These are phyloP conservation scores for Cyberlindnera maclurae DNA, from an alignment of 805 yeast genomes.

Conservation along the genomic window DNA sequence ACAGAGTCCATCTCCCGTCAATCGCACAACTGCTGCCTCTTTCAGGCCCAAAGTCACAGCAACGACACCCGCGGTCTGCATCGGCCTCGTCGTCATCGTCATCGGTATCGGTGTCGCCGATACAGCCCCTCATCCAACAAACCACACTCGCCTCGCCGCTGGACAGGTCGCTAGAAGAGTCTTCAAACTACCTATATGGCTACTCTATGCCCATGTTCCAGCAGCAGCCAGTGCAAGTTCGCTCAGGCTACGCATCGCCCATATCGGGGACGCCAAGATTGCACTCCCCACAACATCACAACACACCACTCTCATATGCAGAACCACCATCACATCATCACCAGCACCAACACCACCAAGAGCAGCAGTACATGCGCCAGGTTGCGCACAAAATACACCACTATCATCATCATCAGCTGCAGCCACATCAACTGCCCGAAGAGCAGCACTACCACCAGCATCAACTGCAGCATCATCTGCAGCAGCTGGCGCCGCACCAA, in stretches of 20 bases:
- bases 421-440: background rate
- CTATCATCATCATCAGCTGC: background rate
- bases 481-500: background rate
- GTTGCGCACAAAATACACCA: no score
- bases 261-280: background rate
- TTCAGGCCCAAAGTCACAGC: background rate
- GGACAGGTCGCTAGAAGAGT: background rate
- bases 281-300: background rate
- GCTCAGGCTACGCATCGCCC: background rate
- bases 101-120: no score
- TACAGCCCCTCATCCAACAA: background rate
- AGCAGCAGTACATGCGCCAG: background rate
- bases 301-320: background rate
- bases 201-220: no score
- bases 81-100: background rate
- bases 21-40: slow-evolving; percentile 7
- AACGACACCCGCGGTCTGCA: background rate
- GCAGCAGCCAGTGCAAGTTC: no score
- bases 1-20: slow-evolving; percentile 5
- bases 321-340: no score
- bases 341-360: no score
- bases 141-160: background rate
- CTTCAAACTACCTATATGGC: slow-evolving; percentile 1
- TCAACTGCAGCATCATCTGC: slow-evolving; percentile 1
- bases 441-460: slow-evolving; percentile 1